A percentile compares a stretch with the other conserved stretches of the same genome.
Conservation (phyloP, 768 basidiomycete species). For the Tricholoma furcatifolium region DNA sequence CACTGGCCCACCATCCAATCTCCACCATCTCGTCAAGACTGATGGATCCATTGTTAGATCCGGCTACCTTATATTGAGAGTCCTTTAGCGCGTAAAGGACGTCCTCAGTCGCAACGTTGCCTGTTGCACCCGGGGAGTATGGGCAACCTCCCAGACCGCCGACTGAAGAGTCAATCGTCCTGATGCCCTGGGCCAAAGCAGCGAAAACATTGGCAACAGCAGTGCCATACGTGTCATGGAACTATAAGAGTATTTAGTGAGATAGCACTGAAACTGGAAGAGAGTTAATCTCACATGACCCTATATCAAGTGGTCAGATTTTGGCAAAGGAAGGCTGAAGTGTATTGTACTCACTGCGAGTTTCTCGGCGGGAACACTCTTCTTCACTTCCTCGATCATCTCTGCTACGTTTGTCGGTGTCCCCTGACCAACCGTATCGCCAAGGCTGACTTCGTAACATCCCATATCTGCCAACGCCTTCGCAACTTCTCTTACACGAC, state of each 20-base stretch:
- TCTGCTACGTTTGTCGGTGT: constrained; percentile 65
- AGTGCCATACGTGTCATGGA: constrained; percentile 89
- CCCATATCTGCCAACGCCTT: constrained; percentile 82
- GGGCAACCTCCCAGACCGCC: constrained; percentile 95
- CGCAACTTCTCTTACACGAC: constrained; percentile 65
- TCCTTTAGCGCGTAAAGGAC: constrained; percentile 79
- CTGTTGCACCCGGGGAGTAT: constrained; percentile 93
- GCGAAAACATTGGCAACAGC: constrained; percentile 75
- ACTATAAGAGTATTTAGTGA: constrained; percentile 39
- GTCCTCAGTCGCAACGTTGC: constrained; percentile 94
- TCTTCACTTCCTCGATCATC: constrained; percentile 72
- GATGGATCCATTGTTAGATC: constrained; percentile 36
- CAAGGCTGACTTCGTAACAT: constrained; percentile 89
- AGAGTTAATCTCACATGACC: constrained; percentile 4
- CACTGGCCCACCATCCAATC: constrained; percentile 83
- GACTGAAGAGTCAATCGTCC: constrained; percentile 80
- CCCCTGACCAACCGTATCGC: constrained; percentile 89
- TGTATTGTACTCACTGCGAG: constrained; percentile 59
- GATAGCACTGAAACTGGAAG: not conserved
- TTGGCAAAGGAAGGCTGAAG: not conserved
- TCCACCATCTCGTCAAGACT: constrained; percentile 70
- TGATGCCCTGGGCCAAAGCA: constrained; percentile 71
- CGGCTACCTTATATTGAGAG: constrained; percentile 56
- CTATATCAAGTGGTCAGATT: not conserved
- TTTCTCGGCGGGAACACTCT: constrained; percentile 54